These are phyloP conservation scores for Toxicodendron radicans DNA, from an alignment of 345 rosid genomes.

Conservation along the genomic window DNA sequence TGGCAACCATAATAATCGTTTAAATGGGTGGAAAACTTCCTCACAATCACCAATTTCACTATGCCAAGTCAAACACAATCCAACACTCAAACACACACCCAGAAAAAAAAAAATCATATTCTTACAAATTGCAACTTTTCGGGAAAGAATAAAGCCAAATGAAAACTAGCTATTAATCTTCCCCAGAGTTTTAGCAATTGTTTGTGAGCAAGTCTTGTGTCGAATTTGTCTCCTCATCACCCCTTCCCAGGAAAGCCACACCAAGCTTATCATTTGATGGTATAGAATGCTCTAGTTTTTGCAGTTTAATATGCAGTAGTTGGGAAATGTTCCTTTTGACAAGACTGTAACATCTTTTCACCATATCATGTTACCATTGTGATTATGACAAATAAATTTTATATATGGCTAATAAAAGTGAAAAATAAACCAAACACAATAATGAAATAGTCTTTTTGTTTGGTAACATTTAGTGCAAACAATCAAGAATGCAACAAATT, in stretches of 20 bases:
- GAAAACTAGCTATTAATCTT: background rate
- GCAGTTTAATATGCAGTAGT: background rate
- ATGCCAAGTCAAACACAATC: too few species aligned
- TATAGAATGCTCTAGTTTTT: conserved; percentile 6
- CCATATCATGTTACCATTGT: conserved; percentile 33
- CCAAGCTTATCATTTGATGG: conserved; percentile 14
- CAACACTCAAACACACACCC: too few species aligned
- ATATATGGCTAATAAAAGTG: background rate
- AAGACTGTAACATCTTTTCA: conserved; percentile 28
- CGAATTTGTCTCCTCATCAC: conserved; percentile 10
- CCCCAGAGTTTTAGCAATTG: conserved; percentile 4
- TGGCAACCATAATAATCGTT: too few species aligned
- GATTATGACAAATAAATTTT: background rate
- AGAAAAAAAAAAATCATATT: background rate
- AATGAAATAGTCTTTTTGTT: background rate
- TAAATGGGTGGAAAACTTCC: too few species aligned
- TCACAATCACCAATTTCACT: too few species aligned
- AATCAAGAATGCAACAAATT: background rate
- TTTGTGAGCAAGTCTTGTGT: background rate
- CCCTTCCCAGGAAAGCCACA: conserved; percentile 10
- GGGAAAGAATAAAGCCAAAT: background rate
- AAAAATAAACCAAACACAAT: background rate
- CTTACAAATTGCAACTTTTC: background rate
- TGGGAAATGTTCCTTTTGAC: conserved; percentile 16
- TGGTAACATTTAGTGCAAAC: background rate